Evolutionary conservation across 2,329 filamentous ascomycete genomes (phyloP), one percentile per base, ranked within the genome.

Genomic region (Arthrobotrys iridis): DNA sequence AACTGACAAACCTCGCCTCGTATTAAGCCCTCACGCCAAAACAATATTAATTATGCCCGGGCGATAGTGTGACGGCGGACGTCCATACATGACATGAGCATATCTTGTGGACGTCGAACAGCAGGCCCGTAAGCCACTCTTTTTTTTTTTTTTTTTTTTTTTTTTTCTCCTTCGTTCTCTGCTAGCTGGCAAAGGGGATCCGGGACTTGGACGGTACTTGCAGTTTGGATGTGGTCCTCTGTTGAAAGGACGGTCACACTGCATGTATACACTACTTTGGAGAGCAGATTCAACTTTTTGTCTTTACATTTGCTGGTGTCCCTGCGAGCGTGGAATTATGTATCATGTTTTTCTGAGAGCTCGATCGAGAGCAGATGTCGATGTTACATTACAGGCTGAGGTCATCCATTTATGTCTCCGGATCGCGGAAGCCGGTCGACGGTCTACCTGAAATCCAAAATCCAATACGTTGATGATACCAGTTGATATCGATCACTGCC

Each of bases 1-100:
- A 55, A 55, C 50, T 55, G 50, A 33, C 28, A 4, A 28, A 55
- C 50, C 50, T 55, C 10, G 50, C n/a, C n/a, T n/a, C n/a, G n/a
- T n/a, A n/a, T n/a, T n/a, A n/a, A n/a, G n/a, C n/a, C n/a, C n/a
- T n/a, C n/a, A n/a, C n/a, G n/a, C n/a, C n/a, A n/a, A n/a, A n/a
- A n/a, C n/a, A n/a, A n/a, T 55, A 55, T 55, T 22, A 37, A 18
- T 35, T 28, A 55, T 15, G 28, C 28, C 28, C 33, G 48, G 46
- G 33, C 2, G 46, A 33, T 35, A 35, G 20, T 33, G 30, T 55
- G 50, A 37, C 18, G 50, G 11, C 22, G 46, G n/a, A n/a, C n/a
- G n/a, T n/a, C n/a, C n/a, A n/a, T n/a, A n/a, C n/a, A n/a, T n/a
- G n/a, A n/a, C n/a, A n/a, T n/a, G n/a, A n/a, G n/a, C n/a, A n/a